phyloP scores from a whole-genome alignment of 2,329 filamentous ascomycete genomes.

The Apiospora arundinis region DNA sequence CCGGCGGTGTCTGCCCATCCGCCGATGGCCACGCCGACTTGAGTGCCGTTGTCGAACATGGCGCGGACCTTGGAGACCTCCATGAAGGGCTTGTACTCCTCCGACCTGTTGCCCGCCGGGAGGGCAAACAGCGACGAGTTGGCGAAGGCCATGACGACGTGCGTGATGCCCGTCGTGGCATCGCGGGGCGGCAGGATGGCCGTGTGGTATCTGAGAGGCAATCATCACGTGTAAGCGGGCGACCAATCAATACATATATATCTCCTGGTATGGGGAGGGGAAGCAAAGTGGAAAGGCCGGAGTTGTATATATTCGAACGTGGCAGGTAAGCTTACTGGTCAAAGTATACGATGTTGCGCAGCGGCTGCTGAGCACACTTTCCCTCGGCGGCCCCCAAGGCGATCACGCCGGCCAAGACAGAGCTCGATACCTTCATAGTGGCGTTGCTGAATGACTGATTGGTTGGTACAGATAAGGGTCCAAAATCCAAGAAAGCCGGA shows the following conservation, averaged over 20 bases:
- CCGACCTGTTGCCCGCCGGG: conserved; percentile 26
- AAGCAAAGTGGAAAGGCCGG: not conserved
- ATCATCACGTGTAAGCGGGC: not conserved
- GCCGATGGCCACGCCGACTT: conserved; percentile 74
- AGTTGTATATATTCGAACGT: not conserved
- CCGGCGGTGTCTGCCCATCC: conserved; percentile 75
- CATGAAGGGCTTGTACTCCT: conserved; percentile 34
- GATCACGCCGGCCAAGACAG: not conserved
- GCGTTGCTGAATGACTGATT: not conserved
- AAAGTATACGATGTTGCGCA: conserved; percentile 28
- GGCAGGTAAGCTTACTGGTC: conserved; percentile 25
- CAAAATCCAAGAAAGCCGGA: not conserved
- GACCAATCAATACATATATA: not conserved
- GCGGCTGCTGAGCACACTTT: not conserved
- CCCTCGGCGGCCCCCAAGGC: conserved; percentile 1
- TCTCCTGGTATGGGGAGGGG: not conserved
- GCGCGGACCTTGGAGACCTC: conserved; percentile 44
- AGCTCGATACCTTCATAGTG: conserved; percentile 1
- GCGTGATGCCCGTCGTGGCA: conserved; percentile 36
- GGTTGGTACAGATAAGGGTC: not conserved
- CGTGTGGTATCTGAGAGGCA: conserved; percentile 25
- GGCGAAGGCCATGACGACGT: conserved; percentile 40
- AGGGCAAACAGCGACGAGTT: conserved; percentile 36
- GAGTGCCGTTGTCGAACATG: conserved; percentile 58
- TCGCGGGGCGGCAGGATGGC: conserved; percentile 23